Evolutionary conservation across 345 rosid species (phyloP).

Genomic region (Salix koriyanagi): DNA sequence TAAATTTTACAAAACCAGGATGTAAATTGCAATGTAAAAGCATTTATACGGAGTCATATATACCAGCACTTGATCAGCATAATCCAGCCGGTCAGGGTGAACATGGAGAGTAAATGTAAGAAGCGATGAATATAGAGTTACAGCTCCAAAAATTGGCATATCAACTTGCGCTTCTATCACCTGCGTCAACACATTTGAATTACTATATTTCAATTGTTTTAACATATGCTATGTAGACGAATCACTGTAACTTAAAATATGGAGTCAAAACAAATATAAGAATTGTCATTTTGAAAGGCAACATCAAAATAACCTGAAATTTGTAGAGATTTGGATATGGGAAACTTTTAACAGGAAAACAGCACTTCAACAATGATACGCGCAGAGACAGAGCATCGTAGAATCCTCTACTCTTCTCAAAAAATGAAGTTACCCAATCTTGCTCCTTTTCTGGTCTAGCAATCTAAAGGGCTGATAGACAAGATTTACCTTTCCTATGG

Average conservation of each 20-base stretch:
- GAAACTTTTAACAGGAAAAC: background rate
- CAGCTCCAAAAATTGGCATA: slow-evolving; percentile 91
- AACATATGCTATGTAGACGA: background rate
- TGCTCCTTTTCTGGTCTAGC: background rate
- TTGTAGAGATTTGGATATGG: background rate
- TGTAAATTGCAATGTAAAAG: slow-evolving; percentile 1
- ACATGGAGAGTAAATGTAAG: slow-evolving; percentile 96
- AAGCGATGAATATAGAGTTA: slow-evolving; percentile 91
- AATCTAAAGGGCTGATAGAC: background rate
- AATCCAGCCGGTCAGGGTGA: slow-evolving; percentile 98
- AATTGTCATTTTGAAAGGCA: background rate
- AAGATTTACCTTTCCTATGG: slow-evolving; percentile 81
- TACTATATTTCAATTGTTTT: too few relatives aligned
- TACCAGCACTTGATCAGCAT: slow-evolving; percentile 99
- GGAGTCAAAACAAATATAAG: background rate
- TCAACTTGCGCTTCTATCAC: slow-evolving; percentile 93
- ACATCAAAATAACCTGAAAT: background rate
- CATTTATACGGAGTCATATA: slow-evolving; percentile 15
- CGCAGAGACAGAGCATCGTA: background rate
- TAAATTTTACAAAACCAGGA: slow-evolving; percentile 4
- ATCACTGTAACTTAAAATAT: background rate
- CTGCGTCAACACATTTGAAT: slow-evolving; percentile 40
- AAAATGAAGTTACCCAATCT: background rate
- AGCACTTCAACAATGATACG: background rate
- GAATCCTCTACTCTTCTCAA: background rate